Evolutionary conservation across 2,329 filamentous ascomycete species (phyloP).

Genomic region (Knufia petricola): DNA sequence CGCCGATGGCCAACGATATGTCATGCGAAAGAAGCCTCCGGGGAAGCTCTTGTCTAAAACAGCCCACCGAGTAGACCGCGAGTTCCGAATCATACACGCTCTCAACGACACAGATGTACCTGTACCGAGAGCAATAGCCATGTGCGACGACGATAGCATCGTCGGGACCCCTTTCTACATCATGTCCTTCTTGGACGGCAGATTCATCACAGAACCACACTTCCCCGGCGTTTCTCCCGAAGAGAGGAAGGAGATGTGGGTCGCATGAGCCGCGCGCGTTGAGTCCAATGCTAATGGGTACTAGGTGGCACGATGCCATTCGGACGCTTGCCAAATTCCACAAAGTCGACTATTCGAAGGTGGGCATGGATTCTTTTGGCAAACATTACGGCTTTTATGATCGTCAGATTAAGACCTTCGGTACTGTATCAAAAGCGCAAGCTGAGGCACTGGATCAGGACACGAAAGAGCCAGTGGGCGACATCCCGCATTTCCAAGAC

Average conservation of each 20-base stretch:
- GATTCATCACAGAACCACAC: conserved; percentile 82
- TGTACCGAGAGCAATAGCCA: conserved; percentile 69
- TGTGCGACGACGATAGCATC: conserved; percentile 73
- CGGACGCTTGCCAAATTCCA: conserved; percentile 79
- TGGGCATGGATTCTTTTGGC: conserved; percentile 66
- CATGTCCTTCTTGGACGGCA: conserved; percentile 89
- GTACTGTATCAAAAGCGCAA: conserved; percentile 67
- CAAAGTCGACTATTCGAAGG: conserved; percentile 54
- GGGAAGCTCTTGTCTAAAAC: conserved; percentile 85
- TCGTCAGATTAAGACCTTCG: conserved; percentile 77
- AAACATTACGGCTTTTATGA: conserved; percentile 68
- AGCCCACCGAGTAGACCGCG: conserved; percentile 91
- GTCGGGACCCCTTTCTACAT: conserved; percentile 93
- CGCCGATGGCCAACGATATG: conserved; percentile 60
- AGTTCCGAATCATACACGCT: conserved; percentile 83
- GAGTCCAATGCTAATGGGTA: not conserved
- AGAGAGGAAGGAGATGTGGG: conserved; percentile 63
- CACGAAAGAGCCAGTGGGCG: conserved; percentile 64
- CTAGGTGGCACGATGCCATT: conserved; percentile 71
- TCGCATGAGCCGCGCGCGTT: too few species aligned
- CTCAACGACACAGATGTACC: conserved; percentile 71
- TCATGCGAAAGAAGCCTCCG: conserved; percentile 97
- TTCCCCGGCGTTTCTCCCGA: conserved; percentile 61
- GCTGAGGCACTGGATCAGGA: conserved; percentile 66
- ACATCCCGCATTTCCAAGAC: conserved; percentile 72